These are phyloP conservation scores for Mycena olivaceomarginata DNA, from an alignment of 768 basidiomycete species.

Conservation along the genomic window DNA sequence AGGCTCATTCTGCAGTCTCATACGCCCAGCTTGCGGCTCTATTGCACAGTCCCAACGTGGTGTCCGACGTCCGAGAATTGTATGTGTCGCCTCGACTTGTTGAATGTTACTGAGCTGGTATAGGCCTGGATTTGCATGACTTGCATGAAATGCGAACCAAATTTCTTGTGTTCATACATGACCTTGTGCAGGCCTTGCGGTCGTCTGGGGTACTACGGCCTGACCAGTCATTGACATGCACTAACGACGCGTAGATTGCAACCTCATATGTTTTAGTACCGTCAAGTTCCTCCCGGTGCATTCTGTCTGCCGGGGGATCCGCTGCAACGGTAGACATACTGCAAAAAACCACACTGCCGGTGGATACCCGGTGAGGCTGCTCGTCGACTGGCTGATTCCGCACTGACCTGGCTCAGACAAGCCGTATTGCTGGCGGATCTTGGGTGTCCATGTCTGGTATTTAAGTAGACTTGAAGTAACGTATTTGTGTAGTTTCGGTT, in stretches of 20 bases:
- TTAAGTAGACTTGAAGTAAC: slow-evolving; percentile 47
- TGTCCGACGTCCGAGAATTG: slow-evolving; percentile 75
- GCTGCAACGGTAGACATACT: slow-evolving; percentile 66
- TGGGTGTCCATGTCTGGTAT: slow-evolving; percentile 74
- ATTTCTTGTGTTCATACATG: slow-evolving; percentile 78
- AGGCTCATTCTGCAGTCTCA: slow-evolving; percentile 72
- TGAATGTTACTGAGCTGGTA: background rate
- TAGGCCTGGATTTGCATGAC: slow-evolving; percentile 82
- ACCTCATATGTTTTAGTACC: slow-evolving; percentile 80
- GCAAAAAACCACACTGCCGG: slow-evolving; percentile 61
- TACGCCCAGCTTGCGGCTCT: slow-evolving; percentile 69
- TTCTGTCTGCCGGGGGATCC: slow-evolving; percentile 67
- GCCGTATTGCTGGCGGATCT: slow-evolving; percentile 72
- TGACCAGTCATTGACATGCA: slow-evolving; percentile 23
- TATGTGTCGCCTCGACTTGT: slow-evolving; percentile 54
- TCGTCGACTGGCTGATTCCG: background rate
- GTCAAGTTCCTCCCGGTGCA: slow-evolving; percentile 74
- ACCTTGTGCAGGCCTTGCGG: slow-evolving; percentile 75
- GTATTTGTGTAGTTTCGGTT: background rate
- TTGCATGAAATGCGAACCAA: slow-evolving; percentile 79
- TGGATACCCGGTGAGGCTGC: slow-evolving; percentile 58
- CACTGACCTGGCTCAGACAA: slow-evolving; percentile 57
- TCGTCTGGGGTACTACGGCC: slow-evolving; percentile 71
- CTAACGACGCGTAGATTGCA: slow-evolving; percentile 64
- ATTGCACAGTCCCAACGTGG: slow-evolving; percentile 84